A percentile compares a stretch with the other conserved stretches of the same genome.
phyloP scores from a whole-genome alignment of 2,329 filamentous ascomycete genomes.

The Calonectria honghensis region DNA sequence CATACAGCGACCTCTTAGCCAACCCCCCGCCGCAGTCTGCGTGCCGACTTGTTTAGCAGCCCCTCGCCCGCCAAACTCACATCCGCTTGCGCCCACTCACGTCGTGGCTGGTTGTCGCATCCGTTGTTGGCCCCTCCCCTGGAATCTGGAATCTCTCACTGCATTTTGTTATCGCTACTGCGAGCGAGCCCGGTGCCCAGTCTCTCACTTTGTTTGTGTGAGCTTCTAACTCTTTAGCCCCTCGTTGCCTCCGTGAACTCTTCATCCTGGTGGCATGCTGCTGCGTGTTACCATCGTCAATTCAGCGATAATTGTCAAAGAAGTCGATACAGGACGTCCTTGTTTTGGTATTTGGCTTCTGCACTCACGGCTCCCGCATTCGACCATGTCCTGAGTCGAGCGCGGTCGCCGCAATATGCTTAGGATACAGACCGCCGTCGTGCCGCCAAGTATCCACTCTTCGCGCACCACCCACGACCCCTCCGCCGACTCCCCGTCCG shows the following conservation, averaged over 20 bases:
- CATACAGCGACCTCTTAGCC: slow-evolving; percentile 36
- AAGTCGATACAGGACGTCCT: slow-evolving; percentile 24
- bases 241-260: slow-evolving; percentile 43
- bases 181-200: slow-evolving; percentile 26
- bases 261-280: slow-evolving; percentile 48
- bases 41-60: slow-evolving; percentile 20
- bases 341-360: slow-evolving; percentile 52
- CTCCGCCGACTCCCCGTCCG: slow-evolving; percentile 55
- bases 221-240: slow-evolving; percentile 43
- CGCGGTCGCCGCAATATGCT: slow-evolving; percentile 57
- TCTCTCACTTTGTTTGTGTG: slow-evolving; percentile 43
- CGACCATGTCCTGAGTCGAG: slow-evolving; percentile 61
- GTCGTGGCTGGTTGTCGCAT: slow-evolving; percentile 38
- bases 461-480: slow-evolving; percentile 56
- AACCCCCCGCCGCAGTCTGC: slow-evolving; percentile 34
- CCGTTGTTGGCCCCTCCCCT: slow-evolving; percentile 31
- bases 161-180: slow-evolving; percentile 30
- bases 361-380: slow-evolving; percentile 55
- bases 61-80: slow-evolving; percentile 24
- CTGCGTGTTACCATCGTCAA: slow-evolving; percentile 44
- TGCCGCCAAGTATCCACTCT: slow-evolving; percentile 58
- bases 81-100: slow-evolving; percentile 37
- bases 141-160: slow-evolving; percentile 31
- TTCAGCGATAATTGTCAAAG: slow-evolving; percentile 32
- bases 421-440: slow-evolving; percentile 57